Evolutionary conservation across 768 basidiomycete species (phyloP).

Genomic region (Megacollybia marginata): DNA sequence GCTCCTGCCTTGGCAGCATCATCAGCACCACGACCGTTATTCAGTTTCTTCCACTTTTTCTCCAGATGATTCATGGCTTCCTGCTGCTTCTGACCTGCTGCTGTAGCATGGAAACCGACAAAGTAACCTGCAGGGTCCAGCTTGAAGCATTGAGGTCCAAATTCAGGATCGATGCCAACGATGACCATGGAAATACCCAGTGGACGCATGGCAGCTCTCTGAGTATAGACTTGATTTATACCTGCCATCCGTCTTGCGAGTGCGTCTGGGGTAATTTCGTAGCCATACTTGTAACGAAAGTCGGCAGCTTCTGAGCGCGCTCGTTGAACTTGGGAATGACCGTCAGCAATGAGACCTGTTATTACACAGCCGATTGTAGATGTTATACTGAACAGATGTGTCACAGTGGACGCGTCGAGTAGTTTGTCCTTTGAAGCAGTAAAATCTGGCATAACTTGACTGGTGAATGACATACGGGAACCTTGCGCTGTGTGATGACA

Average conservation of each 20-base stretch:
- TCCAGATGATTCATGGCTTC: conserved; percentile 98
- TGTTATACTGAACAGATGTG: conserved; percentile 94
- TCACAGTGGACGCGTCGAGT: conserved; percentile 87
- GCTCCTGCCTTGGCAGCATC: conserved; percentile 72
- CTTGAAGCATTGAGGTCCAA: conserved; percentile 96
- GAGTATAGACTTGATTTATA: conserved; percentile 98
- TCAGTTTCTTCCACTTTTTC: conserved; percentile 97
- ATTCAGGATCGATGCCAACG: conserved; percentile 86
- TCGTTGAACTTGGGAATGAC: conserved; percentile 78
- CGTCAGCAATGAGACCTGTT: conserved; percentile 97
- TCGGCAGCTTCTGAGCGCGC: conserved; percentile 86
- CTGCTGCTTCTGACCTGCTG: conserved; percentile 95
- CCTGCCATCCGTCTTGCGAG: conserved; percentile 91
- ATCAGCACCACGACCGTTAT: conserved; percentile 70
- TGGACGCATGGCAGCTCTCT: conserved; percentile 94
- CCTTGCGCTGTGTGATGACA: conserved; percentile 97
- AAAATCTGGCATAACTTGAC: conserved; percentile 1
- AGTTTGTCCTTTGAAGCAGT: conserved; percentile 76
- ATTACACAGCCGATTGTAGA: conserved; percentile 96
- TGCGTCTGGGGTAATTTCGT: conserved; percentile 97
- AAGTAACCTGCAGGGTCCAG: conserved; percentile 98
- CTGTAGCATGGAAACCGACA: conserved; percentile 95
- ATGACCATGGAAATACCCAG: conserved; percentile 95
- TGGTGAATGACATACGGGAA: conserved; percentile 61
- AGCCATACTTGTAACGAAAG: conserved; percentile 94